phyloP scores from a whole-genome alignment of 805 yeast species.

The Clavispora fructus region DNA sequence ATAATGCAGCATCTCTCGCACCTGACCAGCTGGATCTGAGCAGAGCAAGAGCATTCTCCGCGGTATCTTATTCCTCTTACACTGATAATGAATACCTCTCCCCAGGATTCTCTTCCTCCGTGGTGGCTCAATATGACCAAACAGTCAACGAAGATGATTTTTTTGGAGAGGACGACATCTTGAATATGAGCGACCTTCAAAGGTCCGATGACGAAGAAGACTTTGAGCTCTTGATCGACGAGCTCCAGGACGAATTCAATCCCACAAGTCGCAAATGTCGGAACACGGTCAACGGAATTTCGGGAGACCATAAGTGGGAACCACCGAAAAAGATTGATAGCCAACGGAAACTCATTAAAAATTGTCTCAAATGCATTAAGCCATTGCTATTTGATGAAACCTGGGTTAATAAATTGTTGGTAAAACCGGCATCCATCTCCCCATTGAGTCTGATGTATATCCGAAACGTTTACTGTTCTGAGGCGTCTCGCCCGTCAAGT shows the following conservation, averaged over 20 bases:
- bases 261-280: background rate
- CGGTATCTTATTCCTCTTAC: background rate
- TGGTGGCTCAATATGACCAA: background rate
- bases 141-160: slow-evolving; percentile 9
- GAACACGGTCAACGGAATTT: background rate
- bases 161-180: slow-evolving; percentile 26
- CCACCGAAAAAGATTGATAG: slow-evolving; percentile 36
- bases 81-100: slow-evolving; percentile 8
- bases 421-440: slow-evolving; percentile 32
- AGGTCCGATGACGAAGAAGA: slow-evolving; percentile 28
- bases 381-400: slow-evolving; percentile 47
- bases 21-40: background rate
- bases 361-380: slow-evolving; percentile 53
- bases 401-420: slow-evolving; percentile 48
- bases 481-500: background rate
- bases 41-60: background rate
- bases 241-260: slow-evolving; percentile 2
- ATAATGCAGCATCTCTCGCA: background rate
- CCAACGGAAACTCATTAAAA: slow-evolving; percentile 40
- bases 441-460: slow-evolving; percentile 15
- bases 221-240: slow-evolving; percentile 19
- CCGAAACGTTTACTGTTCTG: background rate
- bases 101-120: background rate
- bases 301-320: slow-evolving; percentile 37
- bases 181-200: slow-evolving; percentile 22